Conservation (phyloP, 805 yeast species). For the Yarrowia bubula region DNA sequence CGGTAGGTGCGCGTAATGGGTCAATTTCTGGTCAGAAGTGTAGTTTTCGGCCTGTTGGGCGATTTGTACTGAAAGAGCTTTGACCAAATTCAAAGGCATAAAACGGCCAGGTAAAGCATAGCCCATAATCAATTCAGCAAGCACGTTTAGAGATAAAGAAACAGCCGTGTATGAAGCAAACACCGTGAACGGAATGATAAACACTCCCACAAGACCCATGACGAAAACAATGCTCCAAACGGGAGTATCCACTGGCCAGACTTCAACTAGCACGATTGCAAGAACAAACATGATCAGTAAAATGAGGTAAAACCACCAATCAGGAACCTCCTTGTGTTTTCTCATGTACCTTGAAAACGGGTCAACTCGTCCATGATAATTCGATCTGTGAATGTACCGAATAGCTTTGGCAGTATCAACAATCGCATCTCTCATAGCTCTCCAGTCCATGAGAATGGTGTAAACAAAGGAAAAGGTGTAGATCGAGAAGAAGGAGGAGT, state of each 20-base stretch:
- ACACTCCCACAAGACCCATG: constrained; percentile 50
- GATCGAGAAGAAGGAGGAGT: constrained; percentile 56
- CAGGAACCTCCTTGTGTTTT: constrained; percentile 65
- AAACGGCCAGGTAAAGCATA: constrained; percentile 63
- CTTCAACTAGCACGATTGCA: constrained; percentile 30
- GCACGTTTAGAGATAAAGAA: constrained; percentile 55
- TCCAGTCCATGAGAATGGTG: constrained; percentile 30
- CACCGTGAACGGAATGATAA: constrained; percentile 61
- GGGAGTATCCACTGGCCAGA: constrained; percentile 33
- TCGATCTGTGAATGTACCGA: background rate
- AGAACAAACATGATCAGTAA: constrained; percentile 44
- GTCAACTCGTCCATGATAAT: constrained; percentile 28
- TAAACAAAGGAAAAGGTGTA: constrained; percentile 57
- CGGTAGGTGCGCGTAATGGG: constrained; percentile 47
- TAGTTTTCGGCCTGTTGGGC: constrained; percentile 59
- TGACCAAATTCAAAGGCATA: constrained; percentile 54
- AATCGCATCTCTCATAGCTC: constrained; percentile 31
- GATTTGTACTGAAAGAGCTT: constrained; percentile 59
- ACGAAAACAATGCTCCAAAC: constrained; percentile 61
- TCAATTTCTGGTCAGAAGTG: constrained; percentile 57
- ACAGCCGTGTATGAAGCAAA: constrained; percentile 60
- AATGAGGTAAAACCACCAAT: constrained; percentile 63
- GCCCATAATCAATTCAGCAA: constrained; percentile 63
- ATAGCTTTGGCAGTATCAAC: background rate
- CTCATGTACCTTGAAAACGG: constrained; percentile 30